Base-by-base conservation (phyloP, 2,329 filamentous ascomycete genomes). In the Aspergillus chevalieri region DNA sequence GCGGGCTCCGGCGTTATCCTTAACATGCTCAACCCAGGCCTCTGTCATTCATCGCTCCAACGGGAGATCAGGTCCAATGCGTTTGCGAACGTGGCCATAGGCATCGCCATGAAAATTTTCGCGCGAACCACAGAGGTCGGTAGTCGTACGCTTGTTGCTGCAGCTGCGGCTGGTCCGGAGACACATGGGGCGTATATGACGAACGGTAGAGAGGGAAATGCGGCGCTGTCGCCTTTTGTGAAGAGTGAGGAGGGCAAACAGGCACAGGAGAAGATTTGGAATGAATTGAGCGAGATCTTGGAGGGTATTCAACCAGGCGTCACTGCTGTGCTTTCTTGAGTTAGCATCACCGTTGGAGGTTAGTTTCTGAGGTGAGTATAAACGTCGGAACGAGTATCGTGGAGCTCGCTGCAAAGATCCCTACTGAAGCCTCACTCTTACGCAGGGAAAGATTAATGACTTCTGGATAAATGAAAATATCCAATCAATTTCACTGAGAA, bases 11-110 rank as follows among this genome's bases (percentile, higher is more conserved):
- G 62, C 3, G 74, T 81, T 36, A 72, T 73, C 1, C 55, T 82
- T 49, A 81, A 80, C 57, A 68, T 69, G 52, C 52, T 78, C 17
- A 79, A 78, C 49, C 79, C 80, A 0, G 79, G 79, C 1, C 65
- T 77, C 26, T 82, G 79, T 58, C 68, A 78, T 38, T 74, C 75
- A 30, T 30, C 0, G 65, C 72, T 21, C 64, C 82, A 1, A 57
- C 54, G 5, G 67, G 78, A 1, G 71, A 78, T 0, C 1, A 46
- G 60, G 5, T 6, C 7, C 1, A 19, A 59, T 7, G 14, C 15
- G 7, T 2, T 59, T 3, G 30, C 58, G 43, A 48, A 69, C 8
- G 30, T 74, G 33, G 63, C 67, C 21, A 46, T 65, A 9, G 10
- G 36, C 3, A 9, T 6, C 72, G 17, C 46, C 34, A 36, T 36